A percentile compares a stretch with the other conserved stretches of the same genome.
Conservation (phyloP, 176 grass and related monocot species). For the Oryza longistaminata region DNA sequence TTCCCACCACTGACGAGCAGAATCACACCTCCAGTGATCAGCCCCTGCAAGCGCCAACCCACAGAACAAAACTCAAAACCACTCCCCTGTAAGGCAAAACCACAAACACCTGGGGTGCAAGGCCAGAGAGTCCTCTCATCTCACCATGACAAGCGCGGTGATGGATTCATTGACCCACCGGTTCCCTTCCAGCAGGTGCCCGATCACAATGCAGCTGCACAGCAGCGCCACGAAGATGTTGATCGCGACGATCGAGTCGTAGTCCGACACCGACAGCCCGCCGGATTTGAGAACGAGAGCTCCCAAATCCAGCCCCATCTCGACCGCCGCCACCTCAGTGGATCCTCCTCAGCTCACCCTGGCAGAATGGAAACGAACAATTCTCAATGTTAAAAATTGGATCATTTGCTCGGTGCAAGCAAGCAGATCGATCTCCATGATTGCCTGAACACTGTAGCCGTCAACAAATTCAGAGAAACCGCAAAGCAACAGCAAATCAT, state of each 20-base stretch:
- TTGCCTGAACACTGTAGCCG: conserved; percentile 15
- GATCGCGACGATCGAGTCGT: conserved; percentile 70
- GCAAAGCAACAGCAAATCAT: background rate
- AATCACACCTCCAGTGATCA: conserved; percentile 76
- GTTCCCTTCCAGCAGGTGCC: conserved; percentile 88
- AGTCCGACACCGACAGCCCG: conserved; percentile 40
- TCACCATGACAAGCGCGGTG: conserved; percentile 72
- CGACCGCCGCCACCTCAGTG: conserved; percentile 10
- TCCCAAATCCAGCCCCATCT: conserved; percentile 56
- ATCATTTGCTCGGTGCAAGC: background rate
- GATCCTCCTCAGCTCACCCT: conserved; percentile 36
- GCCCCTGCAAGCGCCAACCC: conserved; percentile 47
- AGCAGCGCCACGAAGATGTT: conserved; percentile 87
- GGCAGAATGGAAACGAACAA: background rate
- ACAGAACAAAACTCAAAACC: background rate
- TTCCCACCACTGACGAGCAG: conserved; percentile 51
- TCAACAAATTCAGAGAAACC: background rate
- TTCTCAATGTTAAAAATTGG: background rate
- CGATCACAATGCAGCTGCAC: conserved; percentile 88
- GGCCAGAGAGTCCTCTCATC: conserved; percentile 5
- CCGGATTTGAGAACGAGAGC: conserved; percentile 27
- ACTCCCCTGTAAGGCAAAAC: conserved; percentile 6
- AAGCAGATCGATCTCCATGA: conserved; percentile 10
- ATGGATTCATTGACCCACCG: conserved; percentile 90
- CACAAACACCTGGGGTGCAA: conserved; percentile 1